phyloP scores from a whole-genome alignment of 306 rosid species.

The Hippophae rhamnoides region DNA sequence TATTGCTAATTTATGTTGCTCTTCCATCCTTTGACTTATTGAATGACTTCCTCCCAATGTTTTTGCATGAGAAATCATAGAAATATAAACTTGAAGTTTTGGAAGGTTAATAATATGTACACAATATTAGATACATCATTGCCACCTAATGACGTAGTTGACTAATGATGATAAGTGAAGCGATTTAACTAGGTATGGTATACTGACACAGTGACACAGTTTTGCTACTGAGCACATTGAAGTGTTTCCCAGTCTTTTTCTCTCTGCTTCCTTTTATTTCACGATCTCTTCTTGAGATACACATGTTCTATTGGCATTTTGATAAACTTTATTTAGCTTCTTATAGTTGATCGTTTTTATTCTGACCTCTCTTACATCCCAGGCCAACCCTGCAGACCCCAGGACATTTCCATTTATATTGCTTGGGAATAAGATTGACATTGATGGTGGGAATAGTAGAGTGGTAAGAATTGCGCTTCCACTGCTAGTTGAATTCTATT shows the following conservation, averaged over 20 bases:
- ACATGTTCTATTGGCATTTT: background rate
- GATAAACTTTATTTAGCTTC: background rate
- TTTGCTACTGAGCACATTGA: background rate
- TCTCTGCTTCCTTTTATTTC: background rate
- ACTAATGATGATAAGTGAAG: background rate
- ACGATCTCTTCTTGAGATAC: background rate
- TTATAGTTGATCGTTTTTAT: background rate
- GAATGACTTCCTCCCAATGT: no score
- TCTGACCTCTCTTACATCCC: conserved; percentile 9
- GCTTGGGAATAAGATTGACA: conserved; percentile 93
- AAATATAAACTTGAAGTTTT: no score
- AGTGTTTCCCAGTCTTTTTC: background rate
- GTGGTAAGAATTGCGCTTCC: conserved; percentile 51
- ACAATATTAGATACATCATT: no score
- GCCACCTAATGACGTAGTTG: no score
- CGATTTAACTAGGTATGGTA: background rate
- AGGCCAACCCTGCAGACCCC: conserved; percentile 78
- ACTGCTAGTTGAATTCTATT: background rate
- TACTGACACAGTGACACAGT: background rate
- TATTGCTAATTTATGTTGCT: no score
- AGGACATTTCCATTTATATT: conserved; percentile 67
- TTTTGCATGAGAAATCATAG: no score
- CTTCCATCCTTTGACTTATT: no score
- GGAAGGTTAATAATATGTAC: no score
- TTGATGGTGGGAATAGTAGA: conserved; percentile 92